phyloP scores from a whole-genome alignment of 805 yeast species.

The Lipomyces kockii region DNA sequence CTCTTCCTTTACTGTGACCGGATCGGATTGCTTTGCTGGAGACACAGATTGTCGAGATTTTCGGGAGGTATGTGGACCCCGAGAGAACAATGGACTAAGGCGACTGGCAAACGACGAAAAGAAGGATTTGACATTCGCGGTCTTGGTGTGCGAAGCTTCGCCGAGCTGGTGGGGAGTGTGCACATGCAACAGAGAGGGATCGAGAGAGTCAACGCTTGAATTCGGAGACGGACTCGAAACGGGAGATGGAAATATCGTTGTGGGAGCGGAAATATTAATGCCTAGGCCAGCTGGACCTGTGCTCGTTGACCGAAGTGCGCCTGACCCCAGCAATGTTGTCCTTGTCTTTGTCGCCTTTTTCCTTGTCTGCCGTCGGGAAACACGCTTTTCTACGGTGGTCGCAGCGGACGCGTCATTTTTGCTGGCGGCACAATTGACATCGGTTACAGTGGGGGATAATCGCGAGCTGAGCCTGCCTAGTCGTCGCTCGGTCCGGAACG shows the following conservation, averaged over 20 bases:
- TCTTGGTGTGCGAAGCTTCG: neutral
- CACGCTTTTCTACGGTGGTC: neutral
- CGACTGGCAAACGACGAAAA: neutral
- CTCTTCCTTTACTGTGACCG: neutral
- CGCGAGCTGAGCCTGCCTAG: neutral
- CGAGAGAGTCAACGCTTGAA: neutral
- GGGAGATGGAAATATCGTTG: neutral
- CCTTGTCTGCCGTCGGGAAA: neutral
- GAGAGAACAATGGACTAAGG: neutral
- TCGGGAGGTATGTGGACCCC: neutral
- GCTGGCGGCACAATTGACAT: neutral
- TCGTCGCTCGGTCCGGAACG: neutral
- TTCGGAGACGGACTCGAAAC: neutral
- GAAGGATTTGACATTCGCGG: neutral
- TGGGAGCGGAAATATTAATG: neutral
- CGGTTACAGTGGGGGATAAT: neutral
- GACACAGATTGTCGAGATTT: neutral
- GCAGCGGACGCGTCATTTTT: neutral
- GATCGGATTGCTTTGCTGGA: neutral
- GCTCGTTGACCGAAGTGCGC: neutral
- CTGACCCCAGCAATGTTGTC: neutral
- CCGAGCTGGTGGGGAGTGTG: neutral
- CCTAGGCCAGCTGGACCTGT: neutral
- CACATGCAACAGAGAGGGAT: neutral
- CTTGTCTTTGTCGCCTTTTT: neutral